Evolutionary conservation across 169 alveolate species (phyloP).

Genomic region (Cryptosporidium bovis): DNA sequence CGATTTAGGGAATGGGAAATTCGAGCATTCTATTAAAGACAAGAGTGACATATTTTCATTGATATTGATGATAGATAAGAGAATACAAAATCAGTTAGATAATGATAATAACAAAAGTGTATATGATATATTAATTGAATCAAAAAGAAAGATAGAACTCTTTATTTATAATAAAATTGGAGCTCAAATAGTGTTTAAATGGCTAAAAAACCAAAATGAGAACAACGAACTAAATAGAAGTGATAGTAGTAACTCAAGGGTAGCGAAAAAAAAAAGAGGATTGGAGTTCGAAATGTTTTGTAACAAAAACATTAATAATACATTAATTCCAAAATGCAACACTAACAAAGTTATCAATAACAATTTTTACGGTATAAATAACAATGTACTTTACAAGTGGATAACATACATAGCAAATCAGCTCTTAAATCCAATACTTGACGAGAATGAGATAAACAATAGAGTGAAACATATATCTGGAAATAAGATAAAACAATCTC

Average conservation of each 20-base stretch:
- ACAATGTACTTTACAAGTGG: conserved; percentile 16
- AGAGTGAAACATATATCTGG: conserved; percentile 19
- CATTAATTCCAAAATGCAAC: no score
- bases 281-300: neutral
- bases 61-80: conserved; percentile 5
- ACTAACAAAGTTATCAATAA: neutral
- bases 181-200: conserved; percentile 23
- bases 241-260: no score
- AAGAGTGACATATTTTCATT: conserved; percentile 31
- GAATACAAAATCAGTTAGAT: neutral
- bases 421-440: conserved; percentile 19
- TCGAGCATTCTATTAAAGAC: no score
- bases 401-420: conserved; percentile 33
- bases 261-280: no score
- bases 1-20: neutral
- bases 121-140: neutral
- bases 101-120: conserved; percentile 14
- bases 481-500: conserved; percentile 12
- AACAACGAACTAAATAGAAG: neutral
- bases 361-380: conserved; percentile 9
- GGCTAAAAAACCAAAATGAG: conserved; percentile 25
- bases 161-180: conserved; percentile 37
- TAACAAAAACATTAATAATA: no score
- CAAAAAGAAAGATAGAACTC: conserved; percentile 9
- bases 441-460: conserved; percentile 28